phyloP scores from a whole-genome alignment of 2,329 filamentous ascomycete species.

The Ascochyta clinopodiicola region DNA sequence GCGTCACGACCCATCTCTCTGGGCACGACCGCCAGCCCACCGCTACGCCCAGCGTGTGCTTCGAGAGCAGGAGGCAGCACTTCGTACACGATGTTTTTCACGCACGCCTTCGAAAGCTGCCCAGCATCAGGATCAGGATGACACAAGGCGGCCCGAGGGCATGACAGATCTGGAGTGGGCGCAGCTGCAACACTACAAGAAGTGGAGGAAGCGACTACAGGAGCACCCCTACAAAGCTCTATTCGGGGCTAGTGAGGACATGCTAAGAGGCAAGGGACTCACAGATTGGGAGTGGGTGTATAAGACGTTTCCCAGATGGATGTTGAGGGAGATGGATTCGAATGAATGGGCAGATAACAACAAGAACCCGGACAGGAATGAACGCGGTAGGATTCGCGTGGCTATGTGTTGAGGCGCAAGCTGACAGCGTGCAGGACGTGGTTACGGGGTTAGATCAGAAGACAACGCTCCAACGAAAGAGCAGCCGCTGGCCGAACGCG shows the following conservation, averaged over 20 bases:
- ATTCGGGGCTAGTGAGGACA: conserved; percentile 51
- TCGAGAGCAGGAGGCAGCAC: conserved; percentile 29
- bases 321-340: conserved; percentile 36
- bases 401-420: not conserved
- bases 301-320: conserved; percentile 41
- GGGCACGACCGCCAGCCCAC: conserved; percentile 29
- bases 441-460: conserved; percentile 1
- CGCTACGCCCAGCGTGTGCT: conserved; percentile 32
- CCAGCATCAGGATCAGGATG: conserved; percentile 31
- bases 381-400: not conserved
- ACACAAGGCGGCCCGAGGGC: conserved; percentile 25
- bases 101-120: conserved; percentile 26
- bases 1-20: conserved; percentile 37
- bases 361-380: not conserved
- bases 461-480: not conserved
- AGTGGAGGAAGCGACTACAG: conserved; percentile 43
- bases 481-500: conserved; percentile 1
- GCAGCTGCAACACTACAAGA: conserved; percentile 35
- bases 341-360: conserved; percentile 4
- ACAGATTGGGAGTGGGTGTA: conserved; percentile 41
- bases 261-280: conserved; percentile 41
- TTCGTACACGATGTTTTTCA: conserved; percentile 41
- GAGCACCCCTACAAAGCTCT: conserved; percentile 53
- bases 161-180: conserved; percentile 42
- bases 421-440: conserved; percentile 1